Evolutionary conservation across 139 green algal species (phyloP).

Genomic region (Chlamydomonas sphaeroides): DNA sequence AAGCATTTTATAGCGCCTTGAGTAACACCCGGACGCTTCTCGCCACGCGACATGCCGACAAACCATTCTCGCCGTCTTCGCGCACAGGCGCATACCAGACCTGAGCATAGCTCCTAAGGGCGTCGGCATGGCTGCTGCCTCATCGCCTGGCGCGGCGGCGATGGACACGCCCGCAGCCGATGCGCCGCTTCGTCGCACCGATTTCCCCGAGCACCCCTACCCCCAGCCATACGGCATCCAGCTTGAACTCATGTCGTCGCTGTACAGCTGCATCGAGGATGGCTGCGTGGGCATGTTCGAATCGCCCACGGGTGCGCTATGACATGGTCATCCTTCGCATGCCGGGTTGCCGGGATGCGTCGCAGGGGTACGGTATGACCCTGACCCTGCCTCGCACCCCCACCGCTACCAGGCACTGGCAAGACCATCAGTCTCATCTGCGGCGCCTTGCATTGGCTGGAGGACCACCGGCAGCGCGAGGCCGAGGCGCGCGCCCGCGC

Average conservation of each 20-base stretch:
- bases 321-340: too few relatives aligned
- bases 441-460: constrained; percentile 68
- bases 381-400: not conserved
- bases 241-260: constrained; percentile 80
- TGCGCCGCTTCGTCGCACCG: too few relatives aligned
- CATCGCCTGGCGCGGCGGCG: too few relatives aligned
- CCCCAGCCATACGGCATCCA: constrained; percentile 88
- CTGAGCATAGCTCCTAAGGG: too few relatives aligned
- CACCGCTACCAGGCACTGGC: constrained; percentile 75
- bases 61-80: too few relatives aligned
- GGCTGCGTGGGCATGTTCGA: constrained; percentile 89
- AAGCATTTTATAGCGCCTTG: too few relatives aligned
- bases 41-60: too few relatives aligned
- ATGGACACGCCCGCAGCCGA: too few relatives aligned
- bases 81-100: too few relatives aligned
- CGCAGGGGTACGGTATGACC: not conserved
- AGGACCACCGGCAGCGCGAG: constrained; percentile 30
- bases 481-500: constrained; percentile 7
- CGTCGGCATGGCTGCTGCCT: too few relatives aligned
- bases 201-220: constrained; percentile 86
- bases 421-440: constrained; percentile 97
- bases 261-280: constrained; percentile 75
- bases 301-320: constrained; percentile 89
- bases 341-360: not conserved
- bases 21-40: too few relatives aligned